phyloP scores from a whole-genome alignment of 2,329 filamentous ascomycete species.

The Emergomyces pasteurianus region DNA sequence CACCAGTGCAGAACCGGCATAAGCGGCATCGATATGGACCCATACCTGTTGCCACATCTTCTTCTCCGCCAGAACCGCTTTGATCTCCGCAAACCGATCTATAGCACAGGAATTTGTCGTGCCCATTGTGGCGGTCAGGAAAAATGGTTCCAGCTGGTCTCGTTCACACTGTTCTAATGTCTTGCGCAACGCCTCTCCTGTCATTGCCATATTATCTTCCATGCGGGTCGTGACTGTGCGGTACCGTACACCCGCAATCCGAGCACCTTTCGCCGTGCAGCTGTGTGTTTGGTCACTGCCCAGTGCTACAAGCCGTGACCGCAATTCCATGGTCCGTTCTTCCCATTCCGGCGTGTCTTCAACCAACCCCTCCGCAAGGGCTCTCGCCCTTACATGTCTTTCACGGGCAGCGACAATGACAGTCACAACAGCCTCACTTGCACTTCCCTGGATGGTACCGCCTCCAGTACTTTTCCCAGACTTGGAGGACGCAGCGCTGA shows the following conservation, averaged over 20 bases:
- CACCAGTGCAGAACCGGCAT: slow-evolving; percentile 75
- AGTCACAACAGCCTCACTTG: slow-evolving; percentile 76
- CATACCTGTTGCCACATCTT: slow-evolving; percentile 51
- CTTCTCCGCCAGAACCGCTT: slow-evolving; percentile 37
- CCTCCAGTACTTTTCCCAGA: slow-evolving; percentile 52
- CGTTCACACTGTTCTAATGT: slow-evolving; percentile 54
- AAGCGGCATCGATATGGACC: slow-evolving; percentile 91
- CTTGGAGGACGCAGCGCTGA: slow-evolving; percentile 40
- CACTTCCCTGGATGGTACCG: slow-evolving; percentile 88
- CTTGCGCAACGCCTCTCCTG: slow-evolving; percentile 47
- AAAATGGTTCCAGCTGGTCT: slow-evolving; percentile 72
- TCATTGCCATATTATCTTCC: slow-evolving; percentile 58
- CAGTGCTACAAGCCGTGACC: slow-evolving; percentile 65
- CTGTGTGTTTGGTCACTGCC: slow-evolving; percentile 72
- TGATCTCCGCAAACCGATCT: slow-evolving; percentile 66
- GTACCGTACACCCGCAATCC: slow-evolving; percentile 76
- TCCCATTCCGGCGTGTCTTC: slow-evolving; percentile 47
- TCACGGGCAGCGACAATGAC: slow-evolving; percentile 81
- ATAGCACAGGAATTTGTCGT: slow-evolving; percentile 81
- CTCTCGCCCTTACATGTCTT: slow-evolving; percentile 54
- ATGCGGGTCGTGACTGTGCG: slow-evolving; percentile 52
- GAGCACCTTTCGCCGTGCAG: slow-evolving; percentile 74
- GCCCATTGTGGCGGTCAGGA: slow-evolving; percentile 70
- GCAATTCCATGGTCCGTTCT: slow-evolving; percentile 54
- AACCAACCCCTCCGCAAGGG: slow-evolving; percentile 37